Percentiles rank a stretch among this genome's conserved stretches.
Evolutionary conservation across 768 basidiomycete species (phyloP).

Genomic region (Krasilnikovozyma curviuscula): DNA sequence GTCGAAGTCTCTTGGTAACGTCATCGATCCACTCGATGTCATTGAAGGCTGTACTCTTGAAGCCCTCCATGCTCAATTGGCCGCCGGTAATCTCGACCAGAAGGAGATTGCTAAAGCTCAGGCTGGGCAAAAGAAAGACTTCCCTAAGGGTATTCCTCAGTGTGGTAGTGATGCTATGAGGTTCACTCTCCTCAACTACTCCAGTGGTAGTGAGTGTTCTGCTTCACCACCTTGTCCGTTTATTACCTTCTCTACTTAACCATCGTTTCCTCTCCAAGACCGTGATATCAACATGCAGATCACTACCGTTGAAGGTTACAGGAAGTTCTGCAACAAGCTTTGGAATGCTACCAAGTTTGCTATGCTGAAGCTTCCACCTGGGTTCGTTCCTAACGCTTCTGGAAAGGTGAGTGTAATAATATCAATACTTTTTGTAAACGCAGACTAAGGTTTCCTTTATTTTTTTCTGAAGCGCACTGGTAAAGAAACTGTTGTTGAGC

Average conservation of each 20-base stretch:
- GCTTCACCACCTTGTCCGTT: slow-evolving; percentile 76
- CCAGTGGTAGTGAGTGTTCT: slow-evolving; percentile 67
- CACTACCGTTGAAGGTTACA: slow-evolving; percentile 84
- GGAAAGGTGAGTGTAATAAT: slow-evolving; percentile 37
- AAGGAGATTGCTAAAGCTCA: slow-evolving; percentile 81
- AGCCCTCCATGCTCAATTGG: slow-evolving; percentile 60
- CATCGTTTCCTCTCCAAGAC: slow-evolving; percentile 31
- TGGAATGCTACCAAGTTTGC: slow-evolving; percentile 99
- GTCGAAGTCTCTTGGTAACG: slow-evolving; percentile 95
- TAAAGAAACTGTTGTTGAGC: slow-evolving; percentile 74
- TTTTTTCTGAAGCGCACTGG: slow-evolving; percentile 48
- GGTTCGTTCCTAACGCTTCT: slow-evolving; percentile 53
- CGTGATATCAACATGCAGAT: slow-evolving; percentile 97
- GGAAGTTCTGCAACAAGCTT: slow-evolving; percentile 99
- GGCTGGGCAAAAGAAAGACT: slow-evolving; percentile 94
- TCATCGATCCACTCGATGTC: slow-evolving; percentile 89
- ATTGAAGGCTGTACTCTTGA: slow-evolving; percentile 68
- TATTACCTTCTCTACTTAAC: slow-evolving; percentile 37
- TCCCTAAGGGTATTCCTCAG: slow-evolving; percentile 95
- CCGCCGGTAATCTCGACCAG: slow-evolving; percentile 80
- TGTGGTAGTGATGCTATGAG: slow-evolving; percentile 93
- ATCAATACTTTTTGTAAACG: background rate
- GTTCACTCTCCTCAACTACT: slow-evolving; percentile 88
- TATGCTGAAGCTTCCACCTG: slow-evolving; percentile 79
- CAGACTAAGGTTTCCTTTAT: background rate